These are phyloP conservation scores for Immersiella caudata DNA, from an alignment of 495 filamentous ascomycete genomes.

Conservation along the genomic window DNA sequence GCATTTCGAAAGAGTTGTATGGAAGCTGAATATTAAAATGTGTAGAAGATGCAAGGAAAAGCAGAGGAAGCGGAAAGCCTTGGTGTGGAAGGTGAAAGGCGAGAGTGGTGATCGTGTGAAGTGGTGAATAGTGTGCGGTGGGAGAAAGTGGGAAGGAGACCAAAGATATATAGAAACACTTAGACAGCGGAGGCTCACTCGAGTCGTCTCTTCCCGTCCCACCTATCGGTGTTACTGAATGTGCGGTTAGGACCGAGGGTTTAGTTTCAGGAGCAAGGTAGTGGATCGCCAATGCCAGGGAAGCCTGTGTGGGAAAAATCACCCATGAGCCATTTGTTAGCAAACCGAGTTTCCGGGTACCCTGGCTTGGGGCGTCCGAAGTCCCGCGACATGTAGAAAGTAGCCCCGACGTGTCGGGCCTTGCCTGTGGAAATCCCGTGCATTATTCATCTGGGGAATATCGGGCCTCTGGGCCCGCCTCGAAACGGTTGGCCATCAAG, in stretches of 20 bases:
- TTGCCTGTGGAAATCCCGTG: constrained; percentile 2
- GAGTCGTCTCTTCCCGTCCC: not conserved
- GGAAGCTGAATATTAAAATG: not conserved
- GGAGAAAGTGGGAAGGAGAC: not conserved
- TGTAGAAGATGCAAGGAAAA: not conserved
- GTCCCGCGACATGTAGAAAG: not conserved
- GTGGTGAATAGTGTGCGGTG: not conserved
- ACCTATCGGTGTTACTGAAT: not conserved
- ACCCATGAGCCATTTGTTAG: constrained; percentile 14
- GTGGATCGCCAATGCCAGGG: not conserved
- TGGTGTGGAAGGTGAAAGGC: not conserved
- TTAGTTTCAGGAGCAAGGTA: constrained; percentile 12
- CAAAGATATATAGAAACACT: constrained; percentile 3
- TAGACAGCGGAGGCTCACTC: not conserved
- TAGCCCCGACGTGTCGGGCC: constrained; percentile 1
- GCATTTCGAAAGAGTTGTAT: constrained; percentile 17
- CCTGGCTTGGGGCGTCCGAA: not conserved
- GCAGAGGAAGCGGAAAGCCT: not conserved
- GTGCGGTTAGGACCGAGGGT: constrained; percentile 4
- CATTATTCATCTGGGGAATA: constrained; percentile 14
- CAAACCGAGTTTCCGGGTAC: constrained; percentile 2
- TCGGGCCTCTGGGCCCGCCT: constrained; percentile 8
- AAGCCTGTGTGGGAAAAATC: not conserved
- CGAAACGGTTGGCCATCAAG: not conserved
- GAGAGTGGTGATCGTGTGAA: not conserved